Conservation (phyloP, 495 filamentous ascomycete species). For the Platismatia glauca region DNA sequence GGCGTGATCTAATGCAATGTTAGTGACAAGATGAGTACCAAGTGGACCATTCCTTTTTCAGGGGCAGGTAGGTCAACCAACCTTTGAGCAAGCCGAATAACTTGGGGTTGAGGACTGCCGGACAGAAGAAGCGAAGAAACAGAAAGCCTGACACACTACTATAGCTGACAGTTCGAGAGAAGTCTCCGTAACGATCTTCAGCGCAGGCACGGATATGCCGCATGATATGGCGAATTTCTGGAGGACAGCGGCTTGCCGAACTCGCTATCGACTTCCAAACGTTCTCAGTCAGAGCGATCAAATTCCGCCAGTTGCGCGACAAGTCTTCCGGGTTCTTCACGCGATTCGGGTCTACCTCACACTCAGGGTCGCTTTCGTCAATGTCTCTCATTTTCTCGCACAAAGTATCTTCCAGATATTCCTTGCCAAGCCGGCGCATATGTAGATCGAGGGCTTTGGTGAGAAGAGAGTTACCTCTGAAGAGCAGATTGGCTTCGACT, state of each 20-base stretch:
- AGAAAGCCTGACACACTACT: slow-evolving; percentile 95
- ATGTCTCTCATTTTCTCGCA: slow-evolving; percentile 79
- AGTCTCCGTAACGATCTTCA: slow-evolving; percentile 95
- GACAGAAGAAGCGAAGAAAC: slow-evolving; percentile 93
- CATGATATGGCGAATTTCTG: slow-evolving; percentile 79
- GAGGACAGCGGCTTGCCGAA: slow-evolving; percentile 64
- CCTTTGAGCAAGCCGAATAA: slow-evolving; percentile 85
- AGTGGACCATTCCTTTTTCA: not conserved
- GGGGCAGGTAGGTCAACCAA: slow-evolving; percentile 26
- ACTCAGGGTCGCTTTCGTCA: slow-evolving; percentile 78
- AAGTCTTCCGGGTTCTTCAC: slow-evolving; percentile 64
- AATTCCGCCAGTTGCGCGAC: slow-evolving; percentile 70
- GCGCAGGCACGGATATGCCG: slow-evolving; percentile 89
- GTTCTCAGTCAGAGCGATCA: slow-evolving; percentile 67
- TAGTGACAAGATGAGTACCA: not conserved
- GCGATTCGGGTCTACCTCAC: slow-evolving; percentile 85
- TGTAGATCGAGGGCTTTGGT: slow-evolving; percentile 91
- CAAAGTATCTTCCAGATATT: slow-evolving; percentile 85
- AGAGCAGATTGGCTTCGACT: slow-evolving; percentile 85
- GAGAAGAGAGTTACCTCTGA: slow-evolving; percentile 87
- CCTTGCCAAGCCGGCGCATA: slow-evolving; percentile 88
- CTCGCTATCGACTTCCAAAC: slow-evolving; percentile 76
- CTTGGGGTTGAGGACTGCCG: slow-evolving; percentile 92
- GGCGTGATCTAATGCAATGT: slow-evolving; percentile 59
- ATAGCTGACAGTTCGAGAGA: slow-evolving; percentile 83